Percentiles rank a stretch among this genome's conserved stretches.
Evolutionary conservation across 345 rosid genomes (phyloP).

Genomic region (Luvunga scandens): DNA sequence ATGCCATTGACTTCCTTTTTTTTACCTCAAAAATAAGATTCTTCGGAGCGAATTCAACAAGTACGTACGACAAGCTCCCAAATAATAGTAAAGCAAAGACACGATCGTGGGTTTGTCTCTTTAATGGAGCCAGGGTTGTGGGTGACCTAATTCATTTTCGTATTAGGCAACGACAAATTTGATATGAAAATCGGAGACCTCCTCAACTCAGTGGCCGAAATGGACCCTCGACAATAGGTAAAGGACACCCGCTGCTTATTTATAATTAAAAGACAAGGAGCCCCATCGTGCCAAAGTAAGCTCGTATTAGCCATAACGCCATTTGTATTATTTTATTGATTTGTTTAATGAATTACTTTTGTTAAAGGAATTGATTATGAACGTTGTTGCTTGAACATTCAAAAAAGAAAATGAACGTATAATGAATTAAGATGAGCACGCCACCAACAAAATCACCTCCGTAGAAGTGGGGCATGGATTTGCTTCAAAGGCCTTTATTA

Average conservation of each 20-base stretch:
- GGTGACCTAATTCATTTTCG: background rate
- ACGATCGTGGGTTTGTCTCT: background rate
- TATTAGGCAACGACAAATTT: background rate
- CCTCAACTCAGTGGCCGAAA: background rate
- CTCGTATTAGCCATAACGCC: background rate
- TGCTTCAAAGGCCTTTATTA: background rate
- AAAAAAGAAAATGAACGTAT: background rate
- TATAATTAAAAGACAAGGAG: background rate
- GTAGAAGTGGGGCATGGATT: background rate
- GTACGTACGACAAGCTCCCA: too few species aligned
- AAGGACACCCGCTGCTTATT: background rate
- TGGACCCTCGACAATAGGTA: constrained; percentile 10
- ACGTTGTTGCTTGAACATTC: background rate
- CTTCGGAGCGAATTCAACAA: background rate
- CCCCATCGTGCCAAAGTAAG: background rate
- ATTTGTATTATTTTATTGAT: background rate
- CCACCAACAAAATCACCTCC: background rate
- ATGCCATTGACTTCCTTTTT: background rate
- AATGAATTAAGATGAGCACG: background rate
- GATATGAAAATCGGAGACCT: background rate
- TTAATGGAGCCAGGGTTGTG: background rate
- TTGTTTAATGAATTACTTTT: background rate
- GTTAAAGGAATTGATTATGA: background rate
- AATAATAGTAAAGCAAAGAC: background rate
- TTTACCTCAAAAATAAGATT: background rate